Percentiles rank a stretch among this genome's conserved stretches.
Conservation (phyloP, 192 early-diverging fungal genomes). For the Rhizoclosmatium globosum region DNA sequence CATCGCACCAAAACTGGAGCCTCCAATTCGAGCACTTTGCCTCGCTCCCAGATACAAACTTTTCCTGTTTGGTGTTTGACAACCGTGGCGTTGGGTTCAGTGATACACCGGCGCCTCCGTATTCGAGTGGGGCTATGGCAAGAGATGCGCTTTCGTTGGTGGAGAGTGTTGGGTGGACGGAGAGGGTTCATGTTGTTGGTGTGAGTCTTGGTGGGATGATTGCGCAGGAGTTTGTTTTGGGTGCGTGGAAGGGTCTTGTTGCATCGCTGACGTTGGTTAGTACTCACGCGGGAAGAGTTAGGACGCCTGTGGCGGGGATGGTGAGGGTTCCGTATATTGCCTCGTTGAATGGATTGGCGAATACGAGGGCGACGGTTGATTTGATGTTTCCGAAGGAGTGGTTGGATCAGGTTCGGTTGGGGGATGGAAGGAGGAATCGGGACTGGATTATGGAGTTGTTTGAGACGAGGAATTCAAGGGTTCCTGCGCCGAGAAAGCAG, state of each 20-base stretch:
- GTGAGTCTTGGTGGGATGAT: constrained; percentile 89
- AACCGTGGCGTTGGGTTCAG: constrained; percentile 82
- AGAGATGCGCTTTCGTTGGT: constrained; percentile 74
- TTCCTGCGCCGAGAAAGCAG: background rate
- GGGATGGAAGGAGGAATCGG: constrained; percentile 7
- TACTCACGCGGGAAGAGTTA: constrained; percentile 61
- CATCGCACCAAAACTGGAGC: constrained; percentile 53
- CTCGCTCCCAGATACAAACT: constrained; percentile 58
- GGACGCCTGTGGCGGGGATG: constrained; percentile 35
- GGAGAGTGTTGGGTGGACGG: constrained; percentile 77
- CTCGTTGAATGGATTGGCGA: constrained; percentile 19
- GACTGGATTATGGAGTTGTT: constrained; percentile 1
- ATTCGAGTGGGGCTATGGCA: constrained; percentile 80
- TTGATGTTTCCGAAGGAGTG: constrained; percentile 22
- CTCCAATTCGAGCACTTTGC: constrained; percentile 73
- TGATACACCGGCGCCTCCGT: constrained; percentile 52
- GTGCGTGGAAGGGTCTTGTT: constrained; percentile 63
- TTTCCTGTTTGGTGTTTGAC: constrained; percentile 81
- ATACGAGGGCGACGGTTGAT: background rate
- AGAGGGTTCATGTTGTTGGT: constrained; percentile 76
- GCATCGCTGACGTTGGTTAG: constrained; percentile 64
- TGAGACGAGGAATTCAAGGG: background rate
- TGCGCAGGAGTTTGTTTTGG: constrained; percentile 71
- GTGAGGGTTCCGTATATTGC: constrained; percentile 29
- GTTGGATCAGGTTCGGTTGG: constrained; percentile 32